Conservation (phyloP, 805 yeast genomes). For the Ogataea trehalophila region DNA sequence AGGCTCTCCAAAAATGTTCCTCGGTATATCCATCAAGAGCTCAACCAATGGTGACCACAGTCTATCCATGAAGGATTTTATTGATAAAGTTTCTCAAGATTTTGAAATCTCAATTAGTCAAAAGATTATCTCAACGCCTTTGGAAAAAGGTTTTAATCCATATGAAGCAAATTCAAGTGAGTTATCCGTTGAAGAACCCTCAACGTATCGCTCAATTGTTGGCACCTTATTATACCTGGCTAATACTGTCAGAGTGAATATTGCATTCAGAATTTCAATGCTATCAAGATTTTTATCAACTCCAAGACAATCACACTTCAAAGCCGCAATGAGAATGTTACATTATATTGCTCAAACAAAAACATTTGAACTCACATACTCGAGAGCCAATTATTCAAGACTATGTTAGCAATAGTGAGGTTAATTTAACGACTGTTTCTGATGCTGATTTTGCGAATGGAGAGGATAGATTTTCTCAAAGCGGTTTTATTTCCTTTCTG, state of each 20-base stretch:
- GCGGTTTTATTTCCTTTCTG: no score
- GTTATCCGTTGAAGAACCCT: background rate
- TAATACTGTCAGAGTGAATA: conserved; percentile 6
- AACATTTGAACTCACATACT: no score
- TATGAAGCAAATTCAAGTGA: background rate
- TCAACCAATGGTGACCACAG: no score
- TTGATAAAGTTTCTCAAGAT: background rate
- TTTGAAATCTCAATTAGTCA: background rate
- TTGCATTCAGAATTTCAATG: conserved; percentile 1
- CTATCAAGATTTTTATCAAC: background rate
- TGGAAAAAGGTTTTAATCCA: no score
- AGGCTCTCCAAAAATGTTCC: background rate
- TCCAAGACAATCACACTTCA: conserved; percentile 2
- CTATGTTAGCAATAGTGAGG: no score
- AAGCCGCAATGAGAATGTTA: conserved; percentile 1
- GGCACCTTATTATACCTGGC: conserved; percentile 4
- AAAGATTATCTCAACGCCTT: background rate
- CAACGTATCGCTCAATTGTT: conserved; percentile 1
- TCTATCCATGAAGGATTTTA: background rate
- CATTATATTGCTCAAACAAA: background rate
- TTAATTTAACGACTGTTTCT: no score
- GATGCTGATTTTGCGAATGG: no score
- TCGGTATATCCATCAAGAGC: background rate
- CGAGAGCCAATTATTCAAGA: no score
- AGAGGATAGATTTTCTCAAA: no score